phyloP scores from a whole-genome alignment of 78 protist genomes.

The Pelomyxa schiedti region DNA sequence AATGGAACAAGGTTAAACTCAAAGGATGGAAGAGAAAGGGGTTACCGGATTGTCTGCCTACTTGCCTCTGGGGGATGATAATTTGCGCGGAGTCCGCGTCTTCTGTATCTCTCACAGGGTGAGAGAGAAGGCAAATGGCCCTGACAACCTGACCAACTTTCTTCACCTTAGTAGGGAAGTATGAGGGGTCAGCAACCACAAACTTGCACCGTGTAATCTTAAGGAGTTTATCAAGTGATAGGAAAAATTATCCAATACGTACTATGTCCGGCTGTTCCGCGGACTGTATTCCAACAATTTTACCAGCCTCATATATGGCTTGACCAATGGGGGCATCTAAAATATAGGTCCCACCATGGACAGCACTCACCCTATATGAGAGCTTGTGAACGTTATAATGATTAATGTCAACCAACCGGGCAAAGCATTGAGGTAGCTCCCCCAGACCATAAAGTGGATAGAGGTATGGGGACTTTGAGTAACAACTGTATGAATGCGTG shows the following conservation, averaged over 20 bases:
- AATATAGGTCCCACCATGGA: constrained; percentile 98
- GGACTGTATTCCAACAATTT: constrained; percentile 71
- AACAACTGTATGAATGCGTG: constrained; percentile 64
- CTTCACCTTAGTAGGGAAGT: constrained; percentile 82
- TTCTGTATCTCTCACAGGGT: constrained; percentile 78
- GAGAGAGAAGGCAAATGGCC: constrained; percentile 83
- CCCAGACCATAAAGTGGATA: constrained; percentile 98
- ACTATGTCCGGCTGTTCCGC: no score
- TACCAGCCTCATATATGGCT: constrained; percentile 72
- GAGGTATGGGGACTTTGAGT: constrained; percentile 89
- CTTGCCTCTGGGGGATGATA: constrained; percentile 87
- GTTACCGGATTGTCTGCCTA: constrained; percentile 49
- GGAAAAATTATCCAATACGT: no score
- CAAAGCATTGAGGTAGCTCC: constrained; percentile 81
- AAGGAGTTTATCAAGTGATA: neutral
- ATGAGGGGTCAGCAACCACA: constrained; percentile 90
- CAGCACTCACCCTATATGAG: constrained; percentile 83
- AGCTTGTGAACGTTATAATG: neutral
- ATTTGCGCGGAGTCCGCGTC: constrained; percentile 71
- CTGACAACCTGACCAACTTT: constrained; percentile 74
- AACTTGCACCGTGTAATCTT: constrained; percentile 14
- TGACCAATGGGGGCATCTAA: constrained; percentile 80
- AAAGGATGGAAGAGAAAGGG: neutral
- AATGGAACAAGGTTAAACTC: neutral
- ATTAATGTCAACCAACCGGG: constrained; percentile 20